Percentiles rank a stretch among this genome's conserved stretches.
Evolutionary conservation across 1,284 basidiomycete genomes (phyloP).

Genomic region (Tylopilus sp.): DNA sequence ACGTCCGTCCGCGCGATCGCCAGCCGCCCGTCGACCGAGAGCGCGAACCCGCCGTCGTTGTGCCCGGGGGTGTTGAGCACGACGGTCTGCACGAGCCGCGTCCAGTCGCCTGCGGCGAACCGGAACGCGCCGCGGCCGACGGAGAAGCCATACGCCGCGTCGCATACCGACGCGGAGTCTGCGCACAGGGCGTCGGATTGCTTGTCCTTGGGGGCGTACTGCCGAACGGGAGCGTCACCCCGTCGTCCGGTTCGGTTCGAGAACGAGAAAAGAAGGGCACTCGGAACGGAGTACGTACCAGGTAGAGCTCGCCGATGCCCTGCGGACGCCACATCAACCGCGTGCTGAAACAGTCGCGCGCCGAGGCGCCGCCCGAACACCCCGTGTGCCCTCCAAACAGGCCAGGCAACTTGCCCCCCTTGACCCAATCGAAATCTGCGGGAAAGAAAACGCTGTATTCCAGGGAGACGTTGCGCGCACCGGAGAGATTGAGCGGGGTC

Average conservation of each 20-base stretch:
- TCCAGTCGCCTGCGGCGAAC: constrained; percentile 64
- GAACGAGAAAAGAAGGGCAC: background rate
- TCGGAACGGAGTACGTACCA: constrained; percentile 42
- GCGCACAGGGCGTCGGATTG: constrained; percentile 56
- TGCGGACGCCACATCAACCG: constrained; percentile 67
- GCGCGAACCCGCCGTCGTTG: constrained; percentile 46
- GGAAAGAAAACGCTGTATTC: constrained; percentile 66
- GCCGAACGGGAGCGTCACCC: background rate
- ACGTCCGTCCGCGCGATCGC: constrained; percentile 36
- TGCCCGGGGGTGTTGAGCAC: constrained; percentile 64
- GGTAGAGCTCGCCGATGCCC: constrained; percentile 65
- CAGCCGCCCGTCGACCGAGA: constrained; percentile 51
- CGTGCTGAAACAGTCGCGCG: constrained; percentile 64
- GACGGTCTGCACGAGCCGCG: constrained; percentile 58
- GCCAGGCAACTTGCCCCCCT: constrained; percentile 68
- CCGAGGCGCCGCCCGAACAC: constrained; percentile 65
- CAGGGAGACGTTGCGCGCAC: constrained; percentile 51
- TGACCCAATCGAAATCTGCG: constrained; percentile 58
- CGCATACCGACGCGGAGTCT: constrained; percentile 56
- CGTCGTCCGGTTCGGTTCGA: background rate
- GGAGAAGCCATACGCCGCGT: constrained; percentile 61
- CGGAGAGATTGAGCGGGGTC: constrained; percentile 45
- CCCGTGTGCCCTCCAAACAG: constrained; percentile 62
- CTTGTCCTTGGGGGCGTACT: constrained; percentile 63
- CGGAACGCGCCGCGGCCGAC: constrained; percentile 71